These are phyloP conservation scores for Aspergillus sp. DNA, from an alignment of 2,329 filamentous ascomycete species.

Conservation along the genomic window DNA sequence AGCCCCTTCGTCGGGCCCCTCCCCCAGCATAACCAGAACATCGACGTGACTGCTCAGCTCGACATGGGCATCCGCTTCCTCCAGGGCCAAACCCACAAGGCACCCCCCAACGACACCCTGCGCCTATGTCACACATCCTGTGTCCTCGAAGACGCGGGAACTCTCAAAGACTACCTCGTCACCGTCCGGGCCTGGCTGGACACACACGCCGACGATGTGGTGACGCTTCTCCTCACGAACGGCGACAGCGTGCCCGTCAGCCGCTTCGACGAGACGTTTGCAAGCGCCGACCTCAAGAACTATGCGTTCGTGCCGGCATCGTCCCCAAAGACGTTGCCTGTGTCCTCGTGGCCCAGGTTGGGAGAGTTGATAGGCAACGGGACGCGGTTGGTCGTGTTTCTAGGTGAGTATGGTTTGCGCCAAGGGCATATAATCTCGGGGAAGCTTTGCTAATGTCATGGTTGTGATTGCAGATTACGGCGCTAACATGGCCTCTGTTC, in stretches of 20 bases:
- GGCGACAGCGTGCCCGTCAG: conserved; percentile 44
- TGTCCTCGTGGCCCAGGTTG: conserved; percentile 43
- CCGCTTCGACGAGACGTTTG: conserved; percentile 34
- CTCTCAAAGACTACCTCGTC: conserved; percentile 54
- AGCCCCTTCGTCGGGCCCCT: conserved; percentile 60
- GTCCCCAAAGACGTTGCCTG: conserved; percentile 26
- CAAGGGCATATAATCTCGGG: no score
- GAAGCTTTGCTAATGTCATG: no score
- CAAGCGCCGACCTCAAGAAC: conserved; percentile 26
- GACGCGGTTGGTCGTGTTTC: conserved; percentile 44
- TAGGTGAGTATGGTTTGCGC: conserved; percentile 27
- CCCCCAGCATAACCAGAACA: conserved; percentile 59
- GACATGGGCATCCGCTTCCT: conserved; percentile 62
- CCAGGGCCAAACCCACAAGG: conserved; percentile 60
- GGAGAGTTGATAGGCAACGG: conserved; percentile 39
- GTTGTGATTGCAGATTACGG: conserved; percentile 33
- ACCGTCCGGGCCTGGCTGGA: conserved; percentile 62
- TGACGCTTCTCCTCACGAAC: conserved; percentile 64
- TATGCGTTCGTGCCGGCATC: conserved; percentile 38
- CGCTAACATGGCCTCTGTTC: conserved; percentile 34
- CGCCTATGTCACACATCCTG: conserved; percentile 66
- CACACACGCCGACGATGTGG: conserved; percentile 57
- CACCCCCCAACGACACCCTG: conserved; percentile 48
- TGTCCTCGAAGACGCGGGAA: conserved; percentile 56
- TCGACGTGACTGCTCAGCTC: conserved; percentile 58